phyloP scores from a whole-genome alignment of 176 grass and related monocot species.

The Elaeis guineensis region DNA sequence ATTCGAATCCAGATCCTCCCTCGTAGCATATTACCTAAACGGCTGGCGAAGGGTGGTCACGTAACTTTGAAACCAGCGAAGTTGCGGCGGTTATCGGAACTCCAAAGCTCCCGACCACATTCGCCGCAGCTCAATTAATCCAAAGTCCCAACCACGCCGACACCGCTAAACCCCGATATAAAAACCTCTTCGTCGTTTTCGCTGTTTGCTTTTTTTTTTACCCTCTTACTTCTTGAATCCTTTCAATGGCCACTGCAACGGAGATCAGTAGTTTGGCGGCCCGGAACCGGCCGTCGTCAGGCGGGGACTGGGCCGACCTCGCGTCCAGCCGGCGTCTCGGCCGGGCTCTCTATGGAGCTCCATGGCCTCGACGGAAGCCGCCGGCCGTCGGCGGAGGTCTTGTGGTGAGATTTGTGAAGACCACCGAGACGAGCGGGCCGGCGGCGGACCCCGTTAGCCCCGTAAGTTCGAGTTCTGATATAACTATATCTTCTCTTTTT shows the following conservation, averaged over 20 bases:
- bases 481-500: neutral
- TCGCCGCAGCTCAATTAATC: too few species aligned
- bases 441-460: slow-evolving; percentile 30
- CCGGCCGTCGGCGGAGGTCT: slow-evolving; percentile 26
- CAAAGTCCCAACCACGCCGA: too few species aligned
- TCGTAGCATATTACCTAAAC: too few species aligned
- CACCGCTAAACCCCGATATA: too few species aligned
- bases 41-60: too few species aligned
- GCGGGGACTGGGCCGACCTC: neutral
- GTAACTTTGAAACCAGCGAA: too few species aligned
- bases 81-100: too few species aligned
- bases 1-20: too few species aligned
- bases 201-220: too few species aligned
- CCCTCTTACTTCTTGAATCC: too few species aligned
- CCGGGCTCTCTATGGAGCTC: neutral
- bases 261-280: slow-evolving; percentile 53
- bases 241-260: slow-evolving; percentile 30
- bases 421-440: slow-evolving; percentile 21
- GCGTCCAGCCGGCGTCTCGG: neutral
- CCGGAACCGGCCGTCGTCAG: slow-evolving; percentile 7
- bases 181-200: too few species aligned
- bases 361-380: slow-evolving; percentile 1
- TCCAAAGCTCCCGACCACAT: too few species aligned
- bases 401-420: slow-evolving; percentile 34
- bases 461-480: slow-evolving; percentile 19